Evolutionary conservation across 177 flowering plant genomes (phyloP).

Genomic region (Vitis hybrid): DNA sequence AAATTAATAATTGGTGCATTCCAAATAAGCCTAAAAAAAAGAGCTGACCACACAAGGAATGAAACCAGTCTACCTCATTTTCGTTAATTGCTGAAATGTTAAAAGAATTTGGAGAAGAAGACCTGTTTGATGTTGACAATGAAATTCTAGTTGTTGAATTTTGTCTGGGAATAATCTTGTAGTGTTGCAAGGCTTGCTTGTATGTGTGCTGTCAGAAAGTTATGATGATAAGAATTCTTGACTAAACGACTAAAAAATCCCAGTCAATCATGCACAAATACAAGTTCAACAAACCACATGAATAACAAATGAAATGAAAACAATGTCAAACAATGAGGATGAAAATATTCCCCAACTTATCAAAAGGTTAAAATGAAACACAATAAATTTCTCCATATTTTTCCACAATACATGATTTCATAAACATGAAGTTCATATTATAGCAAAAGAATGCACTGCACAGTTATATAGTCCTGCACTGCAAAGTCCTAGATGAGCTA

Average conservation of each 20-base stretch:
- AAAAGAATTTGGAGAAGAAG: slow-evolving; percentile 84
- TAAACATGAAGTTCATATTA: too few species aligned
- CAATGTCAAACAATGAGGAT: too few species aligned
- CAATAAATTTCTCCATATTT: too few species aligned
- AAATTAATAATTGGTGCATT: not conserved
- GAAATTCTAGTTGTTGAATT: slow-evolving; percentile 58
- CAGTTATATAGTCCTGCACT: too few species aligned
- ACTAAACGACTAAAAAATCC: not conserved
- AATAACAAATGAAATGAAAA: too few species aligned
- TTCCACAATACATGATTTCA: too few species aligned
- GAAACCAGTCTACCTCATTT: slow-evolving; percentile 62
- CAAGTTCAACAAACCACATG: not conserved
- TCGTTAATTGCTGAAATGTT: slow-evolving; percentile 73
- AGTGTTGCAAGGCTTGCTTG: slow-evolving; percentile 86
- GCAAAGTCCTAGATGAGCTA: too few species aligned
- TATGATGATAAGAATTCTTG: not conserved
- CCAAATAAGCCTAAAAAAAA: not conserved
- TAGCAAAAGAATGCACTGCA: too few species aligned
- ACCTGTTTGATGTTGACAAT: slow-evolving; percentile 62
- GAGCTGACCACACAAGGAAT: not conserved
- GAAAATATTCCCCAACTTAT: too few species aligned
- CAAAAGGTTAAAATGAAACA: too few species aligned
- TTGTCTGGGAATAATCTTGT: slow-evolving; percentile 76
- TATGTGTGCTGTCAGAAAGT: slow-evolving; percentile 53
- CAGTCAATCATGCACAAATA: not conserved